Evolutionary conservation across 148 eudicot species (phyloP).

Genomic region (Polygonum maritimum): DNA sequence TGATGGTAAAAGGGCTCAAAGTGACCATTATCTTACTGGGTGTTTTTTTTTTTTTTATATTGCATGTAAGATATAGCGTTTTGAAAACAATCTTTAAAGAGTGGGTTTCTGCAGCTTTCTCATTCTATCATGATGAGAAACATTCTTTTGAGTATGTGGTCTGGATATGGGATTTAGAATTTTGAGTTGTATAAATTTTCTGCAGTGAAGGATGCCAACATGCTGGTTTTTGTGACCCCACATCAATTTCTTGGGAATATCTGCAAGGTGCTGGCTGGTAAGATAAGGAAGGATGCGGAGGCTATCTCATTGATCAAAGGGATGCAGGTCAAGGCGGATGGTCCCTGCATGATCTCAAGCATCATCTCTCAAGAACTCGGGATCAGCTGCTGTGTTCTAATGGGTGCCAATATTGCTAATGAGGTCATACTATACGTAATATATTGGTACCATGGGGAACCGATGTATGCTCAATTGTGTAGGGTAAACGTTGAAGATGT

Average conservation of each 20-base stretch:
- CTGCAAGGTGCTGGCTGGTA: slow-evolving; percentile 59
- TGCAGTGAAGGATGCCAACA: slow-evolving; percentile 78
- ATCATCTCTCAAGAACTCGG: slow-evolving; percentile 57
- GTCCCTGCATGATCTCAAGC: slow-evolving; percentile 84
- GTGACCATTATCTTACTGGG: no score
- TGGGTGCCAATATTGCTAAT: slow-evolving; percentile 96
- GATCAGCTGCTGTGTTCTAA: slow-evolving; percentile 67
- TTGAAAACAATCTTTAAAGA: neutral
- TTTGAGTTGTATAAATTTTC: neutral
- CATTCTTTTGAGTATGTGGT: neutral
- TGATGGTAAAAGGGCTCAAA: neutral
- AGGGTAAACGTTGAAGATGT: slow-evolving; percentile 3
- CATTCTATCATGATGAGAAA: neutral
- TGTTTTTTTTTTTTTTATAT: neutral
- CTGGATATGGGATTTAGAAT: neutral
- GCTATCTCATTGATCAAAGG: slow-evolving; percentile 94
- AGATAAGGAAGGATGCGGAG: slow-evolving; percentile 51
- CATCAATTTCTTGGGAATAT: slow-evolving; percentile 88
- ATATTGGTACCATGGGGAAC: neutral
- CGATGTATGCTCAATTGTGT: neutral
- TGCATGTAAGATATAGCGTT: neutral
- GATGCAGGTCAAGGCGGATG: slow-evolving; percentile 91
- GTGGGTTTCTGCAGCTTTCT: neutral
- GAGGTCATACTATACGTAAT: slow-evolving; percentile 36
- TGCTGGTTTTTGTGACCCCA: slow-evolving; percentile 94